These are phyloP conservation scores for Mucor mucedo DNA, from an alignment of 371 early-diverging fungal genomes.

Conservation along the genomic window DNA sequence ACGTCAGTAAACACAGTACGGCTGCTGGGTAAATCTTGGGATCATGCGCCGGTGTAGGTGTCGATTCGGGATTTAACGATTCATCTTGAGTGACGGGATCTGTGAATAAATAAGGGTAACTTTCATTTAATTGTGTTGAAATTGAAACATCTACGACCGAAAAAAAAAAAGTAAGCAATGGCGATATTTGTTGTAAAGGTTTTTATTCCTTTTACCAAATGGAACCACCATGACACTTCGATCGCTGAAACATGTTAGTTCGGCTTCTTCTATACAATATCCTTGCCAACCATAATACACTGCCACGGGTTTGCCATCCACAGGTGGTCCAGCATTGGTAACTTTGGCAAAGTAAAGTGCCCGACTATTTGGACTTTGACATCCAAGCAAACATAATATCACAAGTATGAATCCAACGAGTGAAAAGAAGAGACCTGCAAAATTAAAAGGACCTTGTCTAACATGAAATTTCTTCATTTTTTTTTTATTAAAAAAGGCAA, in stretches of 20 bases:
- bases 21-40: constrained; percentile 45
- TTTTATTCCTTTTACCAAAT: constrained; percentile 37
- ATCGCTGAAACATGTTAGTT: constrained; percentile 28
- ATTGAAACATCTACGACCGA: constrained; percentile 34
- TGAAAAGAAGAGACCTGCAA: constrained; percentile 37
- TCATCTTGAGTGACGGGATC: constrained; percentile 36
- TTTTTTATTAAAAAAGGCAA: too few relatives aligned
- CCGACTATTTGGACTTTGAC: constrained; percentile 22
- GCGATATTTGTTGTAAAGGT: background rate
- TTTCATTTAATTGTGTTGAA: constrained; percentile 34
- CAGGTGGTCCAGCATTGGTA: constrained; percentile 23
- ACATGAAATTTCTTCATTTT: constrained; percentile 23
- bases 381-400: constrained; percentile 42
- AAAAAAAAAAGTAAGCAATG: background rate
- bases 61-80: constrained; percentile 37
- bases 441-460: constrained; percentile 26
- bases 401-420: constrained; percentile 42
- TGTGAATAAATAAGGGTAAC: constrained; percentile 37
- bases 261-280: constrained; percentile 38
- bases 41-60: constrained; percentile 47
- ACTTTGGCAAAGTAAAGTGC: constrained; percentile 45
- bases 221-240: constrained; percentile 44
- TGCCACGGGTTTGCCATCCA: constrained; percentile 13
- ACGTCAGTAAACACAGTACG: constrained; percentile 40
- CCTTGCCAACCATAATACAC: constrained; percentile 47